phyloP scores from a whole-genome alignment of 352 stramenopile genomes.

The Pythium biforme region DNA sequence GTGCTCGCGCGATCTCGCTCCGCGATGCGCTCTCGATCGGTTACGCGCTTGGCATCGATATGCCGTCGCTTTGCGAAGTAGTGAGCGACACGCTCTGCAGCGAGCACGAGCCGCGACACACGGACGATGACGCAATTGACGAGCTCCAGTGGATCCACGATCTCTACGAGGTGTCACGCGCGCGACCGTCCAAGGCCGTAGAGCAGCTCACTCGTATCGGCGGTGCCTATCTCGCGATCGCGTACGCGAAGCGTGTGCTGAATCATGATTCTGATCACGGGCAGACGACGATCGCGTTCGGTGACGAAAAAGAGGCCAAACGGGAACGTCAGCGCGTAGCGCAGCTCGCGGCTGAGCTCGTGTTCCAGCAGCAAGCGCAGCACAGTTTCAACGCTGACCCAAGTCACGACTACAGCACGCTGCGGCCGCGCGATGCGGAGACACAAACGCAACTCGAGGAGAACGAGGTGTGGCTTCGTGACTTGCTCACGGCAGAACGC shows the following conservation, averaged over 20 bases:
- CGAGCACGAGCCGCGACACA: constrained; percentile 18
- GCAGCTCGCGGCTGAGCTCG: constrained; percentile 49
- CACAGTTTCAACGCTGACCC: constrained; percentile 19
- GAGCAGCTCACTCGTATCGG: constrained; percentile 63
- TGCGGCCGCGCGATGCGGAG: constrained; percentile 21
- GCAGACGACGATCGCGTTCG: neutral
- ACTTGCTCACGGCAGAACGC: constrained; percentile 39
- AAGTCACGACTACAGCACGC: constrained; percentile 6
- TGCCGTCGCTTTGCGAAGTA: constrained; percentile 84
- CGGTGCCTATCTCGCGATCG: constrained; percentile 33
- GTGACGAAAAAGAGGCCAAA: constrained; percentile 18
- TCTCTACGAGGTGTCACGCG: constrained; percentile 69
- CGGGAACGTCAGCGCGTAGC: constrained; percentile 52
- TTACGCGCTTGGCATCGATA: constrained; percentile 84
- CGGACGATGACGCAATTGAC: neutral
- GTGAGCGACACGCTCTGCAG: constrained; percentile 77
- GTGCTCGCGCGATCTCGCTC: constrained; percentile 50
- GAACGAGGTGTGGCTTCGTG: constrained; percentile 48
- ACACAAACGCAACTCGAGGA: constrained; percentile 25
- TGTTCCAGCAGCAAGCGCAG: constrained; percentile 61
- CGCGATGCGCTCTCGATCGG: constrained; percentile 79
- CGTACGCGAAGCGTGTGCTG: constrained; percentile 20
- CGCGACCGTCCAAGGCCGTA: constrained; percentile 63
- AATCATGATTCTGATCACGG: neutral
- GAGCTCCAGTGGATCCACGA: constrained; percentile 63